phyloP scores from a whole-genome alignment of 1,139 yeast species.

The Insectozyma bohioensis region DNA sequence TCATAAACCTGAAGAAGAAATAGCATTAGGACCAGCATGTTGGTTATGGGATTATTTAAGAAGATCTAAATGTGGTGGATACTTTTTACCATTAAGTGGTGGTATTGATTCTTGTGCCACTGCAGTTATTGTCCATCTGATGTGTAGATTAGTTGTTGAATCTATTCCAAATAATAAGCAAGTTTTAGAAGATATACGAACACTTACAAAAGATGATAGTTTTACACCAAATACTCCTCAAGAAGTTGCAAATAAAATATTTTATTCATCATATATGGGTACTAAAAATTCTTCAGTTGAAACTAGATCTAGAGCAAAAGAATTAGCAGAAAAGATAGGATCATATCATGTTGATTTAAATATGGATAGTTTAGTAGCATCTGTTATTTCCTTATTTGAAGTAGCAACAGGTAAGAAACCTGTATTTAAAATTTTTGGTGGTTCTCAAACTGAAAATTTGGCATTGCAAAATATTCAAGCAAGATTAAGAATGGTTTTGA shows the following conservation, averaged over 20 bases:
- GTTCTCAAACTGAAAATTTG: constrained; percentile 83
- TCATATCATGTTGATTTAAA: constrained; percentile 89
- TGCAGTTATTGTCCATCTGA: constrained; percentile 87
- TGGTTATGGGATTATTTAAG: constrained; percentile 99
- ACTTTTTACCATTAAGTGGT: constrained; percentile 89
- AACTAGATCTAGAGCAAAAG: constrained; percentile 82
- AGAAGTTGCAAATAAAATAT: constrained; percentile 71
- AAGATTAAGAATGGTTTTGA: constrained; percentile 88
- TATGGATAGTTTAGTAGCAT: constrained; percentile 79
- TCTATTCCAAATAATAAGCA: constrained; percentile 62
- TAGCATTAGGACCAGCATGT: constrained; percentile 97
- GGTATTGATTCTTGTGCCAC: constrained; percentile 99
- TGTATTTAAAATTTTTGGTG: constrained; percentile 88
- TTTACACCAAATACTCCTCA: constrained; percentile 74
- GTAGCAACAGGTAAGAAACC: constrained; percentile 90
- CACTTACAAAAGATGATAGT: constrained; percentile 52
- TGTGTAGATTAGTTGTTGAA: constrained; percentile 81
- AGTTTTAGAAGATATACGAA: constrained; percentile 72
- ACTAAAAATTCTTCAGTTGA: constrained; percentile 88
- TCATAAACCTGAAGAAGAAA: constrained; percentile 90
- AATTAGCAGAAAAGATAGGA: constrained; percentile 72
- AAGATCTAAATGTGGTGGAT: constrained; percentile 87
- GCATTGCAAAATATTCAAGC: constrained; percentile 97
- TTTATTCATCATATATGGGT: constrained; percentile 94
- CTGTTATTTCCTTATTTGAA: constrained; percentile 76